Base-by-base conservation (phyloP, 169 alveolate species). In the Eimeria necatrix region DNA sequence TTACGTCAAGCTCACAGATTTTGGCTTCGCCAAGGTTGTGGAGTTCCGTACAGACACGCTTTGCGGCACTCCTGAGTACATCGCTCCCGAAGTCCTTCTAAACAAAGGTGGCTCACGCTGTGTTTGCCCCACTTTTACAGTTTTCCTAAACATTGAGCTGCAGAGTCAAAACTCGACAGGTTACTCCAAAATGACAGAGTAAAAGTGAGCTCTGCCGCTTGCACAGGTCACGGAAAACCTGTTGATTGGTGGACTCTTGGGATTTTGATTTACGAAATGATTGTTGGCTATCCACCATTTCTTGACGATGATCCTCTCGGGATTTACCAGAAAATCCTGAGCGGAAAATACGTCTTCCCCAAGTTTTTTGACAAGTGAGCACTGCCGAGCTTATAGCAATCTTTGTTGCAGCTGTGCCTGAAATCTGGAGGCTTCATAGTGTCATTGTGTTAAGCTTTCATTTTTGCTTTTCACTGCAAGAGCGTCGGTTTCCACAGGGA, bases 161-260 rank as follows among this genome's bases (percentile, higher is more conserved):
- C 41, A 32, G 74, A 74, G 26, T 8, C 18, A 4, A 24, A 61
- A 2, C 46, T 3, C 12, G 18, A 26, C 24, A 16, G 89, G 46
- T 14, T n/a, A 22, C 52, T 49, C 64, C 59, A 74, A 22, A 46
- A 2, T 5, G 16, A 24, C 49, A 84, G 59, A 73, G 0, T 78
- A 20, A 76, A 24, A 76, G 22, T 70, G n/a, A 73, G 88, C 1
- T n/a, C n/a, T 78, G 24, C 56, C 64, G 52, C 18, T 51, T 48
- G 32, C 89, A 49, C 93, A 95, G 97, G 99, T 0, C 99, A 99
- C 96, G 99, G 99, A 83, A 99, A 99, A 96, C 99, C 99, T 8
- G 99, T 99, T 26, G 99, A 99, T 95, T 99, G 99, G 99, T 99
- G 99, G 99, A 99, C 99, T 14, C 97, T 99, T 74, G 99, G 97